Evolutionary conservation across 129 eudicot genomes (phyloP).

Genomic region (Flaveria sonorensis): DNA sequence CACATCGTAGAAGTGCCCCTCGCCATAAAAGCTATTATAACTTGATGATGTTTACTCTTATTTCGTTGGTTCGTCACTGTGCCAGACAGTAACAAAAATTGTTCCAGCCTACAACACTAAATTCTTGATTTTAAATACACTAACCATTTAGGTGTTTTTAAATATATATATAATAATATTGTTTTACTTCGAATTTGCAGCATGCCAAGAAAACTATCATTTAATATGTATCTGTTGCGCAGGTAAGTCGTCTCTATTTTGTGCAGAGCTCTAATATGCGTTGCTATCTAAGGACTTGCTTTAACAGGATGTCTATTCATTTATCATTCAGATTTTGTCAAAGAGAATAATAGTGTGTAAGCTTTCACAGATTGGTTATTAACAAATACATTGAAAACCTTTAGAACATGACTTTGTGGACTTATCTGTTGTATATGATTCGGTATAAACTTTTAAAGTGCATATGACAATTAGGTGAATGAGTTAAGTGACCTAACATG

Average conservation of each 20-base stretch:
- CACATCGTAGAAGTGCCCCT: too few relatives aligned
- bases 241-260: slow-evolving; percentile 50
- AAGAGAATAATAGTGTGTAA: background rate
- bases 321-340: slow-evolving; percentile 7
- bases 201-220: too few relatives aligned
- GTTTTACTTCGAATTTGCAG: too few relatives aligned
- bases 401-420: background rate
- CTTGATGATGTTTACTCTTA: too few relatives aligned
- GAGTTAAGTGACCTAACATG: background rate
- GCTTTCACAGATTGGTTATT: background rate
- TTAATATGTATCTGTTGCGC: slow-evolving; percentile 69
- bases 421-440: slow-evolving; percentile 4
- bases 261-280: background rate
- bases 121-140: too few relatives aligned
- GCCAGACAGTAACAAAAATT: too few relatives aligned
- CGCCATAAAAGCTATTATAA: too few relatives aligned
- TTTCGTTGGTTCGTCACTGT: too few relatives aligned
- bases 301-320: background rate
- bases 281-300: slow-evolving; percentile 4
- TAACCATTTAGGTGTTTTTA: too few relatives aligned
- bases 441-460: background rate
- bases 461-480: background rate
- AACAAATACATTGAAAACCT: background rate
- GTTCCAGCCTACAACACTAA: too few relatives aligned
- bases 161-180: too few relatives aligned